Evolutionary conservation across 108 stramenopile species (phyloP).

Genomic region (Fragilaria crotonensis): DNA sequence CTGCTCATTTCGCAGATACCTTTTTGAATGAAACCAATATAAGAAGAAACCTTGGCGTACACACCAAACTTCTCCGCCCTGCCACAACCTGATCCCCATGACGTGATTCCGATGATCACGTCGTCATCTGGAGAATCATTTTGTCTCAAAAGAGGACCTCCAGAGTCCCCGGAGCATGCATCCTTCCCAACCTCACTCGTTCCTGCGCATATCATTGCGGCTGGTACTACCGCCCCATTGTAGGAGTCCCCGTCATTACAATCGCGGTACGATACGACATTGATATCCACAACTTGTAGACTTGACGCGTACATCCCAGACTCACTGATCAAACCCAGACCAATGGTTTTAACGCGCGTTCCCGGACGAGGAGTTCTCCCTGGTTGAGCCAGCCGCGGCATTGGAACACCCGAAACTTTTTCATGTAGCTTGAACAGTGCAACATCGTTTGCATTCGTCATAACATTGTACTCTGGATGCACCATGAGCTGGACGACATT

Average conservation of each 20-base stretch:
- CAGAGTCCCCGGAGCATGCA: constrained; percentile 29
- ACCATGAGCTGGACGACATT: not conserved
- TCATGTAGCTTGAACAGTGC: constrained; percentile 1
- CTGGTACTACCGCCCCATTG: not conserved
- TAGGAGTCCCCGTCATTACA: not conserved
- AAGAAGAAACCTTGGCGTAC: not conserved
- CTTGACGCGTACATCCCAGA: not conserved
- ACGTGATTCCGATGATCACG: constrained; percentile 5
- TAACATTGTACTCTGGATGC: constrained; percentile 3
- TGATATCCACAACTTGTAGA: not conserved
- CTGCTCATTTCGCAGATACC: not conserved
- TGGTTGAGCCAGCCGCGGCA: not conserved
- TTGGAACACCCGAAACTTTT: not conserved
- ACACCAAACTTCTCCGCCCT: not conserved
- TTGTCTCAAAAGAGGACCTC: constrained; percentile 15
- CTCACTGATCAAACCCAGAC: not conserved
- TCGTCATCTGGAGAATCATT: constrained; percentile 4
- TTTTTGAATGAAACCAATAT: not conserved
- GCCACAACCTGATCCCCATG: constrained; percentile 2
- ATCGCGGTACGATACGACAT: not conserved
- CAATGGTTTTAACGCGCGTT: not conserved
- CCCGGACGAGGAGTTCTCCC: not conserved
- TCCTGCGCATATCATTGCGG: constrained; percentile 14
- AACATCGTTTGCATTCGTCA: constrained; percentile 1
- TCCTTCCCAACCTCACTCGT: constrained; percentile 20